Evolutionary conservation across 148 eudicot species (phyloP), one percentile per base, ranked within the genome.

Genomic region (Arctostaphylos glauca): DNA sequence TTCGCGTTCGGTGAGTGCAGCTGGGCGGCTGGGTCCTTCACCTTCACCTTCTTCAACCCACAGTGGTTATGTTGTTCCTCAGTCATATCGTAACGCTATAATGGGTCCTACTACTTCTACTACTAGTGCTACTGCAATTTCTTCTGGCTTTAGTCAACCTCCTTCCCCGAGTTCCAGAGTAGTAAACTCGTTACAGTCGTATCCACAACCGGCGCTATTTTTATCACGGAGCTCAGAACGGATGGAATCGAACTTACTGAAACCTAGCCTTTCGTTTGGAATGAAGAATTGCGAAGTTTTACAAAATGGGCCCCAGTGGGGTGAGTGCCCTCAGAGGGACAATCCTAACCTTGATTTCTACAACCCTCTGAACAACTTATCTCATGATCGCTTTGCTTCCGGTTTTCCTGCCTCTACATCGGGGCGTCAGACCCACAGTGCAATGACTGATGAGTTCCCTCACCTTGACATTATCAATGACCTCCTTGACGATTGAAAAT

Each of bases 391-490:
- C 53, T 86, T 86, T 54, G 84, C 88, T 38, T 54, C 88, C 5
- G 95, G 89, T 31, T 81, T 84, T 80, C 84, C 89, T 8, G 89
- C 90, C 5, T 80, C 88, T 64, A 85, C 94, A 7, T 92, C 97
- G 3, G 93, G 94, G 31, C 91, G 91, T 31, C 94, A 86, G 79
- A 81, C 80, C 79, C 94, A 90, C 47, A 85, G 88, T 49, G 88
- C 79, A 3, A 19, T 89, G 46, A 85, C 91, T 0, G 99, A 97
- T 78, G 99, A 97, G 21, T 97, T 97, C 78, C 99, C 99, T 3
- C 98, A 97, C 83, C 96, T 97, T 2, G 98, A 97, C 87, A 97
- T 97, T 75, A 97, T 97, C 86, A 93, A 97, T 79, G 98, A 94
- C 59, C 89, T 97, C 81, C 98, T 97, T 43, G 92, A 92, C 62